Evolutionary conservation across 352 stramenopile genomes (phyloP).

Genomic region (Globisporangium canariense): DNA sequence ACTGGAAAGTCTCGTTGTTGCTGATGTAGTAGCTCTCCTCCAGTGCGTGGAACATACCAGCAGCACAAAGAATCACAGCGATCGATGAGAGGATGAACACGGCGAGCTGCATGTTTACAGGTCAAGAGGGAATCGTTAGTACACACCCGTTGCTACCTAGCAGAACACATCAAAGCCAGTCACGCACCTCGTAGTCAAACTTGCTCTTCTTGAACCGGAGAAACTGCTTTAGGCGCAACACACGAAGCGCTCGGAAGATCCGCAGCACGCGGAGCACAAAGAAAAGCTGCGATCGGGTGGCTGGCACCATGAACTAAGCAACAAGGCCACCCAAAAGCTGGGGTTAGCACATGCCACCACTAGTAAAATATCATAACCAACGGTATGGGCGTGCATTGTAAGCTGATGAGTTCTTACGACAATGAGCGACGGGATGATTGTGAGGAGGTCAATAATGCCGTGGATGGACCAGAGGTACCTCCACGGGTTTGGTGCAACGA

Average conservation of each 20-base stretch:
- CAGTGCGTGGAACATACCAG: constrained; percentile 62
- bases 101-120: constrained; percentile 30
- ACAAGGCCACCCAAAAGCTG: background rate
- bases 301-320: constrained; percentile 48
- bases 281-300: constrained; percentile 44
- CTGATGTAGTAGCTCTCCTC: constrained; percentile 46
- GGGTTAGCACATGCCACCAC: background rate
- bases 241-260: constrained; percentile 63
- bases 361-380: background rate
- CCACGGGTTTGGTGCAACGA: constrained; percentile 34
- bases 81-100: constrained; percentile 68
- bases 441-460: constrained; percentile 67
- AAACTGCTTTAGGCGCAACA: constrained; percentile 54
- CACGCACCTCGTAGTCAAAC: constrained; percentile 67
- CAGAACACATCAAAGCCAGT: background rate
- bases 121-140: background rate
- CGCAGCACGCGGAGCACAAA: constrained; percentile 68
- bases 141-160: background rate
- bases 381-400: background rate
- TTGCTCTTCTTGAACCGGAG: constrained; percentile 61
- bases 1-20: constrained; percentile 30
- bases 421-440: constrained; percentile 60
- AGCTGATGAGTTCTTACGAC: constrained; percentile 26
- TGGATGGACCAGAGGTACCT: constrained; percentile 49
- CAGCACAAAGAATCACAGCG: constrained; percentile 58